These are phyloP conservation scores for Aureobasidium namibiae DNA, from an alignment of 2,329 filamentous ascomycete species.

Conservation along the genomic window DNA sequence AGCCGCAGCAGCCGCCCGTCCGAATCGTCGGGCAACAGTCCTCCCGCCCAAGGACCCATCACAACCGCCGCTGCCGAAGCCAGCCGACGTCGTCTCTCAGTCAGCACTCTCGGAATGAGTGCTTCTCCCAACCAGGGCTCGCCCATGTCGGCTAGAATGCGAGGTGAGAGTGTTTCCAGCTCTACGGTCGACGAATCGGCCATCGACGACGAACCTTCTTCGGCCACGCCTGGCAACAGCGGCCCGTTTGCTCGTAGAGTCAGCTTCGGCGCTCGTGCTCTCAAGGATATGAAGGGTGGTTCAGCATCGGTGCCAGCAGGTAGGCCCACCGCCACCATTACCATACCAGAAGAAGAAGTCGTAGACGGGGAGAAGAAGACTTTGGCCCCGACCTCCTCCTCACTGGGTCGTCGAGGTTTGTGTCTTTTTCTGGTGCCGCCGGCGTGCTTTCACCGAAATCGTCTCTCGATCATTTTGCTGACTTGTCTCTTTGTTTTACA, in stretches of 20 bases:
- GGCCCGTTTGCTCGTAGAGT: constrained; percentile 76
- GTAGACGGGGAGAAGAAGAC: constrained; percentile 16
- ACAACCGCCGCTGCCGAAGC: constrained; percentile 41
- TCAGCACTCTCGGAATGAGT: constrained; percentile 41
- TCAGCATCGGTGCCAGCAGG: constrained; percentile 50
- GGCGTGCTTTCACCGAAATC: constrained; percentile 57
- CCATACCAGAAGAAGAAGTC: constrained; percentile 13
- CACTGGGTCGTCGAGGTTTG: constrained; percentile 26
- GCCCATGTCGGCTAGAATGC: constrained; percentile 35
- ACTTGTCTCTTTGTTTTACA: constrained; percentile 48
- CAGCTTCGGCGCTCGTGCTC: constrained; percentile 79
- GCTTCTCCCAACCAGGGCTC: constrained; percentile 35
- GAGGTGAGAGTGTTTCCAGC: constrained; percentile 36
- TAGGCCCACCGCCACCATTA: constrained; percentile 43
- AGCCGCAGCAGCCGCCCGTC: constrained; percentile 27
- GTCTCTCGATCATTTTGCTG: constrained; percentile 29
- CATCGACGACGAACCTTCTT: constrained; percentile 46
- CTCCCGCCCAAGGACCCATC: constrained; percentile 35
- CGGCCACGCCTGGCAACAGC: constrained; percentile 46
- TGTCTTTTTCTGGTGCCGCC: constrained; percentile 36
- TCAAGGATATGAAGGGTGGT: constrained; percentile 62
- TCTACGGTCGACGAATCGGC: constrained; percentile 42
- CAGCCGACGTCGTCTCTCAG: constrained; percentile 40
- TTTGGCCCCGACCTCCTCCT: constrained; percentile 25
- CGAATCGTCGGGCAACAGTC: constrained; percentile 15